phyloP scores from a whole-genome alignment of 208 protist genomes.

The Trypanosoma congolense region DNA sequence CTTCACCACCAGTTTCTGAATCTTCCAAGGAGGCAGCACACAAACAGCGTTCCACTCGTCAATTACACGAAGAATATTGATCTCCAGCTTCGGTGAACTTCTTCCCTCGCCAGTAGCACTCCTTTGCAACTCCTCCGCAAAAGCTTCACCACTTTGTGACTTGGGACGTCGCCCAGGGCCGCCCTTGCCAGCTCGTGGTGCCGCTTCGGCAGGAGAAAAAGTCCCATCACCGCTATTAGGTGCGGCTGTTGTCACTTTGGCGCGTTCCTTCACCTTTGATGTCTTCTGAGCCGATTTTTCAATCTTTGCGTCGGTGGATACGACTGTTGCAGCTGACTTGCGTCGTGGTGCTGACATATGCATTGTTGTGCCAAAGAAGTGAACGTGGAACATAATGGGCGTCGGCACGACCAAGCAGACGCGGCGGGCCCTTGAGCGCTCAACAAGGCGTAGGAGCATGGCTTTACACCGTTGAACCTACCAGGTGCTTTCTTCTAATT shows the following conservation, averaged over 20 bases:
- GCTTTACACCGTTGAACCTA: neutral
- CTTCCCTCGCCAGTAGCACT: neutral
- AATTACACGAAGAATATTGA: slow-evolving; percentile 15
- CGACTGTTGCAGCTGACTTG: neutral
- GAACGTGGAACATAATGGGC: neutral
- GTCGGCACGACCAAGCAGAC: neutral
- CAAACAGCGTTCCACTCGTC: slow-evolving; percentile 18
- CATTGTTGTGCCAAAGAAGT: neutral
- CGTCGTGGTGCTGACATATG: neutral
- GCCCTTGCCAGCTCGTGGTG: neutral
- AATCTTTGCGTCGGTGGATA: neutral
- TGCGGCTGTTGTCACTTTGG: neutral
- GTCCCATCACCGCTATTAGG: neutral
- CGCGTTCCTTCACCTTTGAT: neutral
- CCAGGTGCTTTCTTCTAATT: too few relatives aligned
- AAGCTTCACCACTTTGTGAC: neutral
- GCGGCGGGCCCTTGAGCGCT: neutral
- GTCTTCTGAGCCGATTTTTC: neutral
- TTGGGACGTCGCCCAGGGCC: neutral
- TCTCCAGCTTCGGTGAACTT: neutral
- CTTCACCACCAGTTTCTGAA: neutral
- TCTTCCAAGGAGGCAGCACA: neutral
- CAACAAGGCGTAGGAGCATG: neutral
- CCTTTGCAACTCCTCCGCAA: neutral
- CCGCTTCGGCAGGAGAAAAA: neutral